phyloP scores from a whole-genome alignment of 2,329 filamentous ascomycete genomes.

The Colletotrichum sp. region DNA sequence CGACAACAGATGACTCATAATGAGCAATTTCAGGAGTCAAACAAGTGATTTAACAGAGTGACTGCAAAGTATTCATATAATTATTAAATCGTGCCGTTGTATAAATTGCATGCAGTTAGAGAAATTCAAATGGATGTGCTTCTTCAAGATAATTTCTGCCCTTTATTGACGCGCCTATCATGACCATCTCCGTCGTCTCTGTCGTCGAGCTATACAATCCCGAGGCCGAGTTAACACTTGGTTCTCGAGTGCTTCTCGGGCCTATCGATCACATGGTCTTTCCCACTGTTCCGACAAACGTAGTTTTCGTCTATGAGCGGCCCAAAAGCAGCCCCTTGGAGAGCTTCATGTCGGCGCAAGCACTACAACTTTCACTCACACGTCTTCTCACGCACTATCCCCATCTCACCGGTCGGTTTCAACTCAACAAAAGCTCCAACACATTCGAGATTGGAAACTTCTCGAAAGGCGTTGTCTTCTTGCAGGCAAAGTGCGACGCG shows the following conservation, averaged over 20 bases:
- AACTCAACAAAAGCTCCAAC: not conserved
- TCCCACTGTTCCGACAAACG: not conserved
- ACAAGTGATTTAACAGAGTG: not conserved
- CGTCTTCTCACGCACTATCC: not conserved
- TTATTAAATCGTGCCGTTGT: too few relatives aligned
- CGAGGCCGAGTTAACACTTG: not conserved
- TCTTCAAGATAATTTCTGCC: rapidly evolving
- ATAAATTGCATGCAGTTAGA: too few relatives aligned
- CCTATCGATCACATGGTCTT: not conserved
- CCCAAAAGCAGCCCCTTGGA: not conserved
- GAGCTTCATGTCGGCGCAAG: not conserved
- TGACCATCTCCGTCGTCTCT: not conserved
- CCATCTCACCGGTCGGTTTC: not conserved
- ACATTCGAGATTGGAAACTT: not conserved
- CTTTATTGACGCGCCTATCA: not conserved
- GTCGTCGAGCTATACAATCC: not conserved
- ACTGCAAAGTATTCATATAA: too few relatives aligned
- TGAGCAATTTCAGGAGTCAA: not conserved
- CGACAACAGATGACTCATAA: not conserved
- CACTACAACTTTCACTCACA: not conserved
- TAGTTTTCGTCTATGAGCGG: not conserved
- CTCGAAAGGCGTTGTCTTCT: rapidly evolving
- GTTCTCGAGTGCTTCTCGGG: not conserved
- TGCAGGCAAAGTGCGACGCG: not conserved
- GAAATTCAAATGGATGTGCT: not conserved